phyloP scores from a whole-genome alignment of 2,329 filamentous ascomycete species.

The Lithohypha guttulata region DNA sequence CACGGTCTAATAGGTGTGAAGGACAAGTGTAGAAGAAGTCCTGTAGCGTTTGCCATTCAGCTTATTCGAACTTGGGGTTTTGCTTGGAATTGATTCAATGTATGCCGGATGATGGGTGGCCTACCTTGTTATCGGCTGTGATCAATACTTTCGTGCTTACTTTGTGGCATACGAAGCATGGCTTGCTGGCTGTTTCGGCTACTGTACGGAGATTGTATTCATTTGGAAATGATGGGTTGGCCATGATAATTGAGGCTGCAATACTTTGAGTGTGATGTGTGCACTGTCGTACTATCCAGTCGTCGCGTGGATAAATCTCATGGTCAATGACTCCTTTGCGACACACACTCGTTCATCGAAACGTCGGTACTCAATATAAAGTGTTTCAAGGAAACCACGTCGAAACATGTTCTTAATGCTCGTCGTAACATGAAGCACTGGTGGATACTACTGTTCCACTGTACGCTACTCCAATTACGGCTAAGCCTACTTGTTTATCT shows the following conservation, averaged over 20 bases:
- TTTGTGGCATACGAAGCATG: slow-evolving; percentile 88
- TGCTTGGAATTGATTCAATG: not conserved
- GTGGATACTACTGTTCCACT: no score
- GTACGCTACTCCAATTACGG: no score
- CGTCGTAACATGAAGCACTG: no score
- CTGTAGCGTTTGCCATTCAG: slow-evolving; percentile 32
- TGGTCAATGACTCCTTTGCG: no score
- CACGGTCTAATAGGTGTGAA: slow-evolving; percentile 67
- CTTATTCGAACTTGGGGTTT: no score
- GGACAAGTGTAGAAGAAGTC: slow-evolving; percentile 91
- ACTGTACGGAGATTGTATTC: slow-evolving; percentile 77
- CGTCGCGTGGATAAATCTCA: not conserved
- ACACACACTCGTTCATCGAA: no score
- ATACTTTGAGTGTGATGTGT: not conserved
- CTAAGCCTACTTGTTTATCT: no score
- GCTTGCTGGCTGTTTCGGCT: slow-evolving; percentile 68
- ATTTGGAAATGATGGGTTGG: slow-evolving; percentile 48
- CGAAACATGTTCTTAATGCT: no score
- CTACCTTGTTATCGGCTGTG: slow-evolving; percentile 78
- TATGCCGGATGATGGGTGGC: slow-evolving; percentile 7
- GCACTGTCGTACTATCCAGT: no score
- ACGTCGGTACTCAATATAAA: no score
- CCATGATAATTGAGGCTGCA: not conserved
- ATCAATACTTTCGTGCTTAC: slow-evolving; percentile 77
- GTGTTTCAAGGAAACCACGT: no score